phyloP scores from a whole-genome alignment of 352 stramenopile species.

The Globisporangium spiculum region DNA sequence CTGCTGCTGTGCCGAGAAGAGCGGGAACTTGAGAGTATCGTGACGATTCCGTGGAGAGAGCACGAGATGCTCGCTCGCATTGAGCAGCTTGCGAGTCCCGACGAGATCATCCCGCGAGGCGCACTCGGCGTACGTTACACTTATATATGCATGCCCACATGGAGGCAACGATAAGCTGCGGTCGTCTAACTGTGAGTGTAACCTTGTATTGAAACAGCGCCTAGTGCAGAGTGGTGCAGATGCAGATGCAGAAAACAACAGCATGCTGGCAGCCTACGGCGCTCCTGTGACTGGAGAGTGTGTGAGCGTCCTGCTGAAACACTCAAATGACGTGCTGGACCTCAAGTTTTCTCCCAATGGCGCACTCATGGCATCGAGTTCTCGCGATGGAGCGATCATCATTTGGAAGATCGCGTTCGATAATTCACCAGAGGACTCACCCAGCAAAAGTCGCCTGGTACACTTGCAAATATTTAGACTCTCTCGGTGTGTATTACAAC shows the following conservation, averaged over 20 bases:
- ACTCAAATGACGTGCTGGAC: constrained; percentile 61
- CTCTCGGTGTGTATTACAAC: background rate
- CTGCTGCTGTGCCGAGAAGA: constrained; percentile 57
- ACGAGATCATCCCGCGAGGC: constrained; percentile 65
- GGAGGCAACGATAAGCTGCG: background rate
- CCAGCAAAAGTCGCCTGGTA: background rate
- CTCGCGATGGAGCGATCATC: constrained; percentile 73
- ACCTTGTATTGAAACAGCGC: constrained; percentile 22
- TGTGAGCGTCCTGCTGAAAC: constrained; percentile 37
- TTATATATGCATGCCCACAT: background rate
- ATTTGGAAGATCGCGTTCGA: constrained; percentile 54
- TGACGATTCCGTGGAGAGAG: constrained; percentile 42
- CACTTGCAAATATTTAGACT: background rate
- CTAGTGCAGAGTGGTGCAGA: constrained; percentile 35
- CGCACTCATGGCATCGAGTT: constrained; percentile 69
- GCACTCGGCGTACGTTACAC: constrained; percentile 38
- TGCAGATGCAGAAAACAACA: constrained; percentile 18
- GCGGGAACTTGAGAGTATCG: constrained; percentile 31
- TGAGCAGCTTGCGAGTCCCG: constrained; percentile 54
- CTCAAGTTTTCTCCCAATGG: constrained; percentile 82
- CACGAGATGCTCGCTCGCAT: constrained; percentile 41
- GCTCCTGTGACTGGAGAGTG: constrained; percentile 33
- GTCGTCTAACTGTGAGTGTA: background rate
- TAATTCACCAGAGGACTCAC: background rate
- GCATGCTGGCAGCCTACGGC: constrained; percentile 10